These are phyloP conservation scores for Tolypocladium album DNA, from an alignment of 2,329 filamentous ascomycete species.

Conservation along the genomic window DNA sequence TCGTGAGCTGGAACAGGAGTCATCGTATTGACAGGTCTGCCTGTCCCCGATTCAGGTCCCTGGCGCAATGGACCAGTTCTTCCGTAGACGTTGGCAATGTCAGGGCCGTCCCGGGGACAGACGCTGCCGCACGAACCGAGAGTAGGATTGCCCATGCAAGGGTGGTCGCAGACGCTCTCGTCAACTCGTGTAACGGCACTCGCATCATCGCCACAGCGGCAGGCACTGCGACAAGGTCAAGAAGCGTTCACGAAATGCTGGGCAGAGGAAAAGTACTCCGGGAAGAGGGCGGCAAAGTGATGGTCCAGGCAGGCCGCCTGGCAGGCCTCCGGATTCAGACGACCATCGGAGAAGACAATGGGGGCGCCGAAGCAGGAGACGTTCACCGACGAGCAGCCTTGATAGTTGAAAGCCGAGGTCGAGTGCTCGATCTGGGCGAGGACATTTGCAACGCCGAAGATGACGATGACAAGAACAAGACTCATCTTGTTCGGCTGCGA, in stretches of 20 bases:
- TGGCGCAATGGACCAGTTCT: slow-evolving; percentile 4
- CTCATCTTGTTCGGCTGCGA: slow-evolving; percentile 10
- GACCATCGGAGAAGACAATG: slow-evolving; percentile 10
- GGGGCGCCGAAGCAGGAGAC: slow-evolving; percentile 14
- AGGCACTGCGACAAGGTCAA: slow-evolving; percentile 15
- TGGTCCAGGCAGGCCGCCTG: slow-evolving; percentile 17
- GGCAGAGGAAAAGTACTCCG: slow-evolving; percentile 13
- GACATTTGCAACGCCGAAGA: slow-evolving; percentile 10
- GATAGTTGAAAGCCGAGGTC: slow-evolving; percentile 13
- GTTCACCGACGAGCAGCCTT: slow-evolving; percentile 17
- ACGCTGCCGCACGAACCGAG: slow-evolving; percentile 22
- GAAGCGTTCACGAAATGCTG: not conserved
- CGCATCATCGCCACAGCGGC: slow-evolving; percentile 23
- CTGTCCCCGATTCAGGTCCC: not conserved
- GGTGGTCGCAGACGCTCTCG: slow-evolving; percentile 19
- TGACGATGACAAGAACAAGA: slow-evolving; percentile 9
- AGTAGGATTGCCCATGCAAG: slow-evolving; percentile 16
- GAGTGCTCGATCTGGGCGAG: slow-evolving; percentile 9
- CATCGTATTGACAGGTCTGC: not conserved
- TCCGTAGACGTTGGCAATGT: slow-evolving; percentile 21
- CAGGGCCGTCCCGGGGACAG: slow-evolving; percentile 14
- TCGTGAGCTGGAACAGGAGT: slow-evolving; percentile 1
- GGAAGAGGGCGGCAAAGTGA: slow-evolving; percentile 17
- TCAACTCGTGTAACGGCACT: slow-evolving; percentile 15
- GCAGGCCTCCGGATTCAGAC: slow-evolving; percentile 15